Evolutionary conservation across 75 land plant species (phyloP).

Genomic region (Isoetes taiwanensis): DNA sequence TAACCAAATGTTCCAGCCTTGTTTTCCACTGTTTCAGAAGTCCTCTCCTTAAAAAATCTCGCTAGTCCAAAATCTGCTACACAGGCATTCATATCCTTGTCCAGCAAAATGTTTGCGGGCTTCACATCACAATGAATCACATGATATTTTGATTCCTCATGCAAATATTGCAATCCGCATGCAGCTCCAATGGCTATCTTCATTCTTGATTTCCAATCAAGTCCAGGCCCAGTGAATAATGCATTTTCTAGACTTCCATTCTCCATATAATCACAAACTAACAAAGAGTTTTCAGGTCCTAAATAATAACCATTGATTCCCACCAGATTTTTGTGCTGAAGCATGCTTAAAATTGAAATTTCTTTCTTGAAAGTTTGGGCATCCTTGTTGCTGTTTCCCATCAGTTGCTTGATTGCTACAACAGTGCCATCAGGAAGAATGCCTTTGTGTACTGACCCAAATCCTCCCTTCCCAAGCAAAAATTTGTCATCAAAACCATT

Average conservation of each 20-base stretch:
- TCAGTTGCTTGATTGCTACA: slow-evolving; percentile 20
- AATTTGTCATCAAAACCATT: slow-evolving; percentile 11
- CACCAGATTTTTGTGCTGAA: slow-evolving; percentile 2
- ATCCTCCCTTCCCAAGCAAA: slow-evolving; percentile 18
- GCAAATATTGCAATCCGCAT: not conserved
- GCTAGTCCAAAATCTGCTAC: slow-evolving; percentile 1
- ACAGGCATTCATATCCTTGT: not conserved
- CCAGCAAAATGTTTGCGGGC: slow-evolving; percentile 2
- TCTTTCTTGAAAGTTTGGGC: not conserved
- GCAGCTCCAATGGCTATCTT: not conserved
- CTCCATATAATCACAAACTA: slow-evolving; percentile 1
- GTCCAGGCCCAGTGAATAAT: not conserved
- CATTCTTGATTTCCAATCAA: not conserved
- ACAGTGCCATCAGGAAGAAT: not conserved
- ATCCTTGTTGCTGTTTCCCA: not conserved
- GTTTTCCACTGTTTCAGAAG: not conserved
- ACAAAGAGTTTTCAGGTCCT: not conserved
- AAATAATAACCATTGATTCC: not conserved
- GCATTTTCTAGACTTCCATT: not conserved
- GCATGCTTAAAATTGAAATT: not conserved
- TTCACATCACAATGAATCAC: slow-evolving; percentile 1
- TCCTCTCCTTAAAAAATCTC: not conserved
- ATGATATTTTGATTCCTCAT: not conserved
- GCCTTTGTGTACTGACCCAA: slow-evolving; percentile 17
- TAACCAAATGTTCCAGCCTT: slow-evolving; percentile 1